Conservation (phyloP, 805 yeast species). For the Lachancea mirantina region DNA sequence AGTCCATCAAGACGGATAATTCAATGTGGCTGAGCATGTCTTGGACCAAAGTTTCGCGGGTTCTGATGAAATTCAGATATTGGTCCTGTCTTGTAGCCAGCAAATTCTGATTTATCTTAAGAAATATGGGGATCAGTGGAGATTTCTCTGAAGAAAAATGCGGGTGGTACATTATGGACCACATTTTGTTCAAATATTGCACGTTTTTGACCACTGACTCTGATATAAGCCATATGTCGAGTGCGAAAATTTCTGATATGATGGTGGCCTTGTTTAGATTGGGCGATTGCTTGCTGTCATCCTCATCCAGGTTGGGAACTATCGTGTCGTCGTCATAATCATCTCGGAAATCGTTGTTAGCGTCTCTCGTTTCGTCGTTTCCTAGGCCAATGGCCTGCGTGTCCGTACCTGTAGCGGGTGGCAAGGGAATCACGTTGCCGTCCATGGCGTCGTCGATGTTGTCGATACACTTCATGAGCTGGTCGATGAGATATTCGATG, state of each 20-base stretch:
- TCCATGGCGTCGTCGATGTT: conserved; percentile 12
- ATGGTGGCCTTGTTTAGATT: conserved; percentile 22
- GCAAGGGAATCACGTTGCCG: conserved; percentile 1
- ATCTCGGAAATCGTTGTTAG: not conserved
- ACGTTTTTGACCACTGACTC: conserved; percentile 79
- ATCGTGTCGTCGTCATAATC: conserved; percentile 18
- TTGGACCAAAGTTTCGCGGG: conserved; percentile 50
- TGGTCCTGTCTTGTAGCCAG: conserved; percentile 60
- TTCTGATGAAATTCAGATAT: conserved; percentile 31
- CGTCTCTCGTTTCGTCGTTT: conserved; percentile 6
- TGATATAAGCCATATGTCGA: conserved; percentile 87
- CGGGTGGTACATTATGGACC: conserved; percentile 67
- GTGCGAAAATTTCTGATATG: conserved; percentile 71
- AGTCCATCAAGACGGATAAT: conserved; percentile 87
- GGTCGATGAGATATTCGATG: conserved; percentile 27
- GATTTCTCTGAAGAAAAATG: conserved; percentile 54
- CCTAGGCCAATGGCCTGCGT: conserved; percentile 2
- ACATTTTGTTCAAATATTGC: conserved; percentile 55
- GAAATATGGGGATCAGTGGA: conserved; percentile 70
- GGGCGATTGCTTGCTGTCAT: conserved; percentile 8
- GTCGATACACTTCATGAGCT: conserved; percentile 23
- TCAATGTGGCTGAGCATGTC: conserved; percentile 73
- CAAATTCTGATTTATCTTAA: conserved; percentile 82
- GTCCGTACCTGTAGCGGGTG: conserved; percentile 5
- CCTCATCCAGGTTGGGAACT: conserved; percentile 6